Base-by-base conservation (phyloP, 768 basidiomycete species). In the Cantharellus cinnabarinus region DNA sequence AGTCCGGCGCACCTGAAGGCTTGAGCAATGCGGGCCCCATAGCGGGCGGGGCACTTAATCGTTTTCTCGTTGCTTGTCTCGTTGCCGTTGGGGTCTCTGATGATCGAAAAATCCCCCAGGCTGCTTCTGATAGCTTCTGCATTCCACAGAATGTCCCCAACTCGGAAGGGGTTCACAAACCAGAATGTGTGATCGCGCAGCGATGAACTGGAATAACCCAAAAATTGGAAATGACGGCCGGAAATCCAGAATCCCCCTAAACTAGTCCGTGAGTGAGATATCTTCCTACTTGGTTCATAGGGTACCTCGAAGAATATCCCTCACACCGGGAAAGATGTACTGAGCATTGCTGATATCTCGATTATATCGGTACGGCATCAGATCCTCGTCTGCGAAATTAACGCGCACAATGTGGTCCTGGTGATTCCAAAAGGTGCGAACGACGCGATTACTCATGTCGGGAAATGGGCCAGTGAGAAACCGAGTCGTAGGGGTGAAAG, bases 51-150 rank as follows among this genome's bases (percentile, higher is more conserved):
- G 34, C 69, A 72, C 51, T 67, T 68, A 39, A 80, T 70, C 5
- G 82, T 50, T 29, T 48, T 68, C 1, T 67, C 59, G 0, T 69
- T 74, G 37, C 59, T 63, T 29, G 20, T 29, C 20, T 29, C 20
- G 20, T 29, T 29, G 20, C 20, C 20, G 20, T 29, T 29, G 20
- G 20, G 20, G 20, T 29, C 20, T 29, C 20, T 29, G 20, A 29
- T 29, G 20, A 59, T 66, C 4, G 72, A 68, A 66, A 90, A 91
- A 64, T 86, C 75, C 3, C 89, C 89, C 5, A 89, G 71, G 1
- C 74, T 70, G 5, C 71, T 62, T 15, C 88, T 76, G 59, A 93
- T 87, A 5, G 61, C 69, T 44, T 76, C 71, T 0, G 83, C 77
- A 38, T 57, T 41, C 52, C 7, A 10, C 7, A 7, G 7, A 38